Evolutionary conservation across 441 rosid genomes (phyloP).

Genomic region (Breynia disticha): DNA sequence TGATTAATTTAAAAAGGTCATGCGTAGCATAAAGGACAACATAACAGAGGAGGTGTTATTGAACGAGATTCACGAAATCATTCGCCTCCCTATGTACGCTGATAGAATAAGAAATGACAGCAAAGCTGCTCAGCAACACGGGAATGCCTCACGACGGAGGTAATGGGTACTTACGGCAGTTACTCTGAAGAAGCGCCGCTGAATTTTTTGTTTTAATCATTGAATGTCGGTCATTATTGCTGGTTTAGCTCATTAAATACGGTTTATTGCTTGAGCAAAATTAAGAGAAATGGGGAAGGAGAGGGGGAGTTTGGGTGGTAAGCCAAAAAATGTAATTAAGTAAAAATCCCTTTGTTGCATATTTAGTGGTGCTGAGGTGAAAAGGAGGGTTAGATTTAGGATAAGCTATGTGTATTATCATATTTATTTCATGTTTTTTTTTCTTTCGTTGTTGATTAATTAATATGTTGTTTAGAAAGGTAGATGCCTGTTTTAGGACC

Average conservation of each 20-base stretch:
- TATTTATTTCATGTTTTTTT: conserved; percentile 6
- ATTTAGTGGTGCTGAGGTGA: conserved; percentile 18
- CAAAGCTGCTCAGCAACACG: conserved; percentile 40
- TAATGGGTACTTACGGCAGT: conserved; percentile 6
- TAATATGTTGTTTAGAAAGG: no score
- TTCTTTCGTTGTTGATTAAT: no score
- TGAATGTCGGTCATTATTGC: no score
- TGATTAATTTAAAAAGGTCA: conserved; percentile 47
- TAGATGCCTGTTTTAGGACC: no score
- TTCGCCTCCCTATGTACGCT: conserved; percentile 91
- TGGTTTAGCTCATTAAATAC: no score
- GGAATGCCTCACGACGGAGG: conserved; percentile 45
- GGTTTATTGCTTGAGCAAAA: no score
- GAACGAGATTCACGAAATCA: conserved; percentile 78
- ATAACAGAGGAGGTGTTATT: conserved; percentile 85
- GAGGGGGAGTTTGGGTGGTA: conserved; percentile 8
- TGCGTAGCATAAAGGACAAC: conserved; percentile 92
- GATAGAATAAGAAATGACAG: conserved; percentile 84
- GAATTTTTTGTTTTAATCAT: background rate
- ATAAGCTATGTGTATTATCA: conserved; percentile 34
- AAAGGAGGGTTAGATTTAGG: conserved; percentile 36
- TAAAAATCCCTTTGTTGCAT: conserved; percentile 10
- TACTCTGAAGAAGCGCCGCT: background rate
- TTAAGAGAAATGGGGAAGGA: background rate
- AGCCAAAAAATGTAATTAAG: conserved; percentile 30